Percentiles rank a stretch among this genome's conserved stretches.
Conservation (phyloP, 495 filamentous ascomycete genomes). For the Penicillium parvum region DNA sequence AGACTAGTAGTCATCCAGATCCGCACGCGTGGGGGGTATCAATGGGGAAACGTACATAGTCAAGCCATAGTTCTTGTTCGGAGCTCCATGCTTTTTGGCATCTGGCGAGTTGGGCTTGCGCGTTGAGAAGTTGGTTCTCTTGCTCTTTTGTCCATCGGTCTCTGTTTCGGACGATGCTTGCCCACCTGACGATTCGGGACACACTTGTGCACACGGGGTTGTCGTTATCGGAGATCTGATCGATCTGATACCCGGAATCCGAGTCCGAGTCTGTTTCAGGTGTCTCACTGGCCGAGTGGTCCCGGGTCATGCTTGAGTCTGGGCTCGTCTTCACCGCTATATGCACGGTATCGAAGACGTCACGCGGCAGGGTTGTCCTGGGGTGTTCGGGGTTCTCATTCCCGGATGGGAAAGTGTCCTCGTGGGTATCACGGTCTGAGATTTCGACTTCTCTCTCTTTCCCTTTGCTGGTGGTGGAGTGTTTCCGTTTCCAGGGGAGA, state of each 20-base stretch:
- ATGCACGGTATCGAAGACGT: constrained; percentile 20
- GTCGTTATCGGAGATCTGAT: not conserved
- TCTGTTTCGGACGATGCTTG: constrained; percentile 28
- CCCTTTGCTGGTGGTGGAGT: constrained; percentile 15
- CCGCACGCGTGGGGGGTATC: not conserved
- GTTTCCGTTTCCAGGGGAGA: constrained; percentile 19
- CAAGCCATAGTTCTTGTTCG: constrained; percentile 40
- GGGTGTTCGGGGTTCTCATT: constrained; percentile 6
- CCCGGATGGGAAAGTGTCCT: not conserved
- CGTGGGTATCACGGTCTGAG: constrained; percentile 1
- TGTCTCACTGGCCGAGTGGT: constrained; percentile 1
- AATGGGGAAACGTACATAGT: constrained; percentile 28
- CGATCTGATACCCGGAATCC: constrained; percentile 7
- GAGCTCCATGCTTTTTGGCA: constrained; percentile 45
- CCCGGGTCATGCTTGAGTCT: constrained; percentile 3
- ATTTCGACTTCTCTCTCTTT: constrained; percentile 6
- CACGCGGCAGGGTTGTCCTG: constrained; percentile 16
- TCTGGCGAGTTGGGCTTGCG: constrained; percentile 27
- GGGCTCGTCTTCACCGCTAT: constrained; percentile 25
- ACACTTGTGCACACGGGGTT: constrained; percentile 12
- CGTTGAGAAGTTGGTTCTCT: constrained; percentile 29
- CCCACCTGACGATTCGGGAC: constrained; percentile 32
- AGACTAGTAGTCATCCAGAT: not conserved
- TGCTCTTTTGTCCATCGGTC: constrained; percentile 36
- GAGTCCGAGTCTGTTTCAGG: constrained; percentile 6